Base-by-base conservation (phyloP, 495 filamentous ascomycete species). In the Penicillium nucicola region DNA sequence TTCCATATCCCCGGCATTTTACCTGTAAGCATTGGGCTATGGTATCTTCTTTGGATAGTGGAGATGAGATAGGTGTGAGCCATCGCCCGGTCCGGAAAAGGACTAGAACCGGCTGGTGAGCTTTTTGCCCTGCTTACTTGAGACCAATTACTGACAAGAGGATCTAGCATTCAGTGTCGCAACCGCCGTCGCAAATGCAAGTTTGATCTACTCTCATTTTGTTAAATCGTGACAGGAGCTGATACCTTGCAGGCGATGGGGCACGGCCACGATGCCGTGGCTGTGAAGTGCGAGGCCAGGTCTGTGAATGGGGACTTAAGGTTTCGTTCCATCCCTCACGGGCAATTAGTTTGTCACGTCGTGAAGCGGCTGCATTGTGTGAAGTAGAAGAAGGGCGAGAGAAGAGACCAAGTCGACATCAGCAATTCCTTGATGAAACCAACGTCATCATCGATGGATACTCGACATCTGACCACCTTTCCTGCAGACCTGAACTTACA, bases 301-400 rank as follows among this genome's bases (percentile, higher is more conserved):
- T 42, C 34, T 56, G 53, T 32, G 35, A 12, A 30, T 56, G 48
- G 47, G 53, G 53, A 11, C 53, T 56, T 11, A 56, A 56, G 53
- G 47, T 42, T 5, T 56, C 53, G 11, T 56, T 56, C 31, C 53
- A 56, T 37, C 47, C 20, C 11, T 56, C 53, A 11, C 42, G 53
- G 11, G 51, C 39, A 13, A 25, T 43, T 15, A 46, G 35, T 37
- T 23, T 56, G n/a, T 56, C 53, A 23, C 23, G 11, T 28, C 9
- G 14, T 17, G 47, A 56, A 30, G 47, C 31, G 9, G 35, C 22
- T 37, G 30, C n/a, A 31, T 44, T 54, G 28, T 14, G 14, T 7
- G 44, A 18, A 23, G 25, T 47, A 23, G 44, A 47, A 14, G 11
- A 47, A 37, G 12, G 44, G 13, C 33, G 32, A 37, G 14, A 13